Base-by-base conservation (phyloP, 208 protist species). In the Angomonas deanei region DNA sequence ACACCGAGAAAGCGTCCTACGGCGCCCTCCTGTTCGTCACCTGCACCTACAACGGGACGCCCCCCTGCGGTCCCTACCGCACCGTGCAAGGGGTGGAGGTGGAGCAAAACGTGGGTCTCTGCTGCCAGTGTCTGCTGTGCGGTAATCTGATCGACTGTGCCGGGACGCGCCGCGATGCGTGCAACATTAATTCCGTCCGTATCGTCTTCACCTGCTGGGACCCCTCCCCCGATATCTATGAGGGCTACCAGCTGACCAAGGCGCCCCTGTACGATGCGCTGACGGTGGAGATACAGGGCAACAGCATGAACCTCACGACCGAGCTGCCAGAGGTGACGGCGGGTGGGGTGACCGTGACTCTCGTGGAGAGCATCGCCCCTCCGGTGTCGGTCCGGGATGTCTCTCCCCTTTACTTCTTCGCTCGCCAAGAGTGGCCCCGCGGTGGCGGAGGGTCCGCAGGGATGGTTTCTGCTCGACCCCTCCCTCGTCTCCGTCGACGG, bases 401-500 rank as follows among this genome's bases (percentile, higher is more conserved):
- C 36, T 42, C 36, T 8, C 8, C 36, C 15, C 36, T 8, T 15
- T 42, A 42, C 15, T 42, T 42, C 36, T 42, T 42, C 36, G 36
- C 34, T 39, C 60, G 0, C 39, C 26, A 65, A n/a, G 36, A 11
- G 52, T 5, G 48, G 28, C 5, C 34, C 17, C 26, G 19, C 23
- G 66, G 47, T 10, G 30, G 5, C 32, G 72, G 71, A n/a, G 80
- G 78, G 11, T 26, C 60, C 15, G 30, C 47, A 26, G 80, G 86
- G 65, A n/a, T 91, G 84, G 84, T 63, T 91, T n/a, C 47, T 92
- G 21, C 50, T 92, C 17, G 75, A 82, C 38, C 64, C 64, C 0
- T 32, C 70, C 3, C 57, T 73, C 23, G 80, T 91, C 50, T 80
- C 65, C n/a, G 24, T 78, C 15, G 39, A 68, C 23, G 87, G 87